Conservation (phyloP, 768 basidiomycete genomes). For the Pleurotus platypus region DNA sequence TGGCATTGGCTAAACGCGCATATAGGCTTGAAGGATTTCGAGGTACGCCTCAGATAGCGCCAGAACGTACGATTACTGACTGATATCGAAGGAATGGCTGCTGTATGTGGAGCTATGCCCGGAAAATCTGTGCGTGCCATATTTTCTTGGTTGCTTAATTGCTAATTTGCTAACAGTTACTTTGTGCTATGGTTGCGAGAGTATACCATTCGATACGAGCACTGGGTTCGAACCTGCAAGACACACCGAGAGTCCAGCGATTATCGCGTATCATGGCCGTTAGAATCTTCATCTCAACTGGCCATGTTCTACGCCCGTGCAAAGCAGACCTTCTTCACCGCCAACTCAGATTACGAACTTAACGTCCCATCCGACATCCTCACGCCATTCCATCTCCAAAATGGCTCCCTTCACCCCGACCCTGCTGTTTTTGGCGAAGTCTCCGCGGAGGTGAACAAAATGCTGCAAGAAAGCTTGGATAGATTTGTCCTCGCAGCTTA, state of each 20-base stretch:
- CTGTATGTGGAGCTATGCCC: constrained; percentile 73
- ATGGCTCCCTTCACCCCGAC: constrained; percentile 53
- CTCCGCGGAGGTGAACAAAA: constrained; percentile 49
- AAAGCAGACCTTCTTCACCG: constrained; percentile 78
- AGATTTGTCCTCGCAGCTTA: constrained; percentile 69
- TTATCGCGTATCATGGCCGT: constrained; percentile 30
- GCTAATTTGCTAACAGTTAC: constrained; percentile 42
- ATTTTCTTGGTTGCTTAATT: not conserved
- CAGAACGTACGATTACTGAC: too few species aligned
- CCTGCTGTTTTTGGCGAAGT: constrained; percentile 62
- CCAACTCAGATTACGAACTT: constrained; percentile 68
- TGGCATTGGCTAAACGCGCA: constrained; percentile 1
- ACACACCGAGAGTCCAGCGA: constrained; percentile 28
- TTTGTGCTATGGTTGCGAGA: constrained; percentile 82
- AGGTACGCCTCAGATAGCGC: constrained; percentile 27
- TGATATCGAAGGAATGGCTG: constrained; percentile 60
- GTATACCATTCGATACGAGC: constrained; percentile 49
- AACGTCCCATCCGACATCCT: constrained; percentile 65
- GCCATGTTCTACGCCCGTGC: constrained; percentile 77
- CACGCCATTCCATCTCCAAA: constrained; percentile 49
- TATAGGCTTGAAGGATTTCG: constrained; percentile 67
- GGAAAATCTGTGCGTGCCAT: constrained; percentile 62
- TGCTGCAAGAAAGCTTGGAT: constrained; percentile 60
- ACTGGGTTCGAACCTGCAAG: constrained; percentile 36
- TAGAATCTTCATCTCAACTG: constrained; percentile 49